Base-by-base conservation (phyloP, 768 basidiomycete genomes). In the Suillus lakei region DNA sequence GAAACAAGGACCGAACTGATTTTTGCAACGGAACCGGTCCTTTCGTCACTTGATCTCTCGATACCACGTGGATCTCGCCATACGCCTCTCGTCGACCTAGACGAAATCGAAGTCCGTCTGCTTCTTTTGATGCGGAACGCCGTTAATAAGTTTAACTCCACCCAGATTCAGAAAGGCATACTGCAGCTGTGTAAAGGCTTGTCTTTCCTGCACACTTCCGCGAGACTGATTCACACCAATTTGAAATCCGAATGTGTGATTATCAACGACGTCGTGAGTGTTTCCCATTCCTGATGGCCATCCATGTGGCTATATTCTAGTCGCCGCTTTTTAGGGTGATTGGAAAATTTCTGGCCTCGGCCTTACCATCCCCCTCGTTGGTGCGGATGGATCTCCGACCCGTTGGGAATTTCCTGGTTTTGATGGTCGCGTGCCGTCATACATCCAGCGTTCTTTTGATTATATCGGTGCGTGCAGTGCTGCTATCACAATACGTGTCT, bases 261-360 rank as follows among this genome's bases (percentile, higher is more conserved):
- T 8, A 91, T 99, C 73, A 99, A 98, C 73, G 86, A 86, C 65
- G 88, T 93, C 67, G 96, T 96, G 64, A 77, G 89, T 76, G 5
- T 61, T 55, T 21, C 26, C 74, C 67, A 58, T 53, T 21, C 44
- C 32, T 54, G 38, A 30, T 10, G 15, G 23, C 4, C 44, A 59
- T 38, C 28, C 56, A 50, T 28, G 61, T 60, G 34, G 65, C 34
- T 23, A 4, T 36, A 4, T 34, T 59, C 39, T 26, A 28, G 58
- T 59, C 28, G 12, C 26, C 26, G 38, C 5, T 41, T 39, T 58
- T 28, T 41, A 59, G 95, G 97, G 98, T 38, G 98, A 99, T 77
- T 99, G 98, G 98, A 99, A 98, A 79, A 86, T 99, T 39, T 88
- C 91, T 21, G 96, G 95, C 2, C 83, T 99, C 44, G 94, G 95